Evolutionary conservation across 768 basidiomycete species (phyloP).

Genomic region (Multifurca ochricompacta): DNA sequence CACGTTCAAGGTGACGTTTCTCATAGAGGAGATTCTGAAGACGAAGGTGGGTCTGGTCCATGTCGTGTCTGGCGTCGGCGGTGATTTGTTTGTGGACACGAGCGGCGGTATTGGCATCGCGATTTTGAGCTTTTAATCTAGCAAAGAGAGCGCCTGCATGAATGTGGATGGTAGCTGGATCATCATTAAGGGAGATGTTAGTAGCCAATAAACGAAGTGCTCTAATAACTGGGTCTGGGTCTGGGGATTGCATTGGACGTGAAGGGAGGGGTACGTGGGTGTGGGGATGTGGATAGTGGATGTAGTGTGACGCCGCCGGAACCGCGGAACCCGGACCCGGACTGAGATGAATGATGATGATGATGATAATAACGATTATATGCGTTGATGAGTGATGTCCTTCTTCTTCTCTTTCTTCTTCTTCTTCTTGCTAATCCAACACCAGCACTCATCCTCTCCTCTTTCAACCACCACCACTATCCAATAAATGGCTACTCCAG

Average conservation of each 20-base stretch:
- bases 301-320: no score
- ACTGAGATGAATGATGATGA: no score
- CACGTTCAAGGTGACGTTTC: conserved; percentile 81
- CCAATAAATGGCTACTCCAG: conserved; percentile 78
- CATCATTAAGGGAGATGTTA: conserved; percentile 34
- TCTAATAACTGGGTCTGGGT: conserved; percentile 49
- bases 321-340: no score
- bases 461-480: no score
- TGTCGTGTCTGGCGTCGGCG: conserved; percentile 68
- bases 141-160: conserved; percentile 71
- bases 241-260: conserved; percentile 29
- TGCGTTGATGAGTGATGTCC: no score
- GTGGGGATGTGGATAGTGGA: no score
- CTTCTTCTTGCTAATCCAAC: no score
- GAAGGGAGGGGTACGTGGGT: no score
- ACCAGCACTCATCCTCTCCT: conserved; percentile 41
- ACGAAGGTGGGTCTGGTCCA: conserved; percentile 84
- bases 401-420: no score
- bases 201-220: conserved; percentile 58
- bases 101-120: conserved; percentile 62
- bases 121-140: conserved; percentile 71
- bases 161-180: conserved; percentile 47
- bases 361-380: no score
- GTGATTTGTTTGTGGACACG: conserved; percentile 67
- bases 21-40: conserved; percentile 86